Evolutionary conservation across 106 monocot genomes (phyloP), one percentile per base, ranked within the genome.

Genomic region (Allium cepa): DNA sequence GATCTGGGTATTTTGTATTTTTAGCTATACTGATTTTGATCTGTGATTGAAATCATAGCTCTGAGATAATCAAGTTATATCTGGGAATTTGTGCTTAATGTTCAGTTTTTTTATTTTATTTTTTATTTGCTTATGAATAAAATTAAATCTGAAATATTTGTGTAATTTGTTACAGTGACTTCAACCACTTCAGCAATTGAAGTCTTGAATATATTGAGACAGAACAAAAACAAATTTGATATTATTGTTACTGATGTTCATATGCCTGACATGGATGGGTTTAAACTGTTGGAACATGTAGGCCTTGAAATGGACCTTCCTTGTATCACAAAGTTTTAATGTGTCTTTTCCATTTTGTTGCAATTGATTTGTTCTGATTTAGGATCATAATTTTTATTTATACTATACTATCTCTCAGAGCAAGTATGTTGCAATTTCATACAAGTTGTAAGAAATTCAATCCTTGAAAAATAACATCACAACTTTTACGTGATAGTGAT

Each of bases 251-350:
- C 70, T 16, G 79, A 80, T 17, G 75, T 80, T 13, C 75, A 80
- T 53, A 80, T 80, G 79, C 79, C 79, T 15, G 79, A 80, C 58
- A 80, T 80, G 69, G 79, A 80, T 61, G 79, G 79, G 13, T 80
- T 80, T 47, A 74, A 80, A 63, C 75, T 80, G 26, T 53, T 75
- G 51, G 79, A 80, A 65, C 69, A 70, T 27, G 75, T 80, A 22
- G 79, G 75, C 18, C 75, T 75, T 7, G 79, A 80, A 18, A 75
- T 80, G 74, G 75, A 80, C 66, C 64, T 80, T 26, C 79, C 79
- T 45, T 74, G 74, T 13, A 75, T 80, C 13, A 80, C 74, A 74
- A 75, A 80, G 79, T 63, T 47, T 10, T 36, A 36, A 36, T 36
- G 4, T 36, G 36, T 36, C 36, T 36, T 36, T 36, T 36, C 36